Evolutionary conservation across 1,139 yeast species (phyloP).

Genomic region (Debaryomyces udenii): DNA sequence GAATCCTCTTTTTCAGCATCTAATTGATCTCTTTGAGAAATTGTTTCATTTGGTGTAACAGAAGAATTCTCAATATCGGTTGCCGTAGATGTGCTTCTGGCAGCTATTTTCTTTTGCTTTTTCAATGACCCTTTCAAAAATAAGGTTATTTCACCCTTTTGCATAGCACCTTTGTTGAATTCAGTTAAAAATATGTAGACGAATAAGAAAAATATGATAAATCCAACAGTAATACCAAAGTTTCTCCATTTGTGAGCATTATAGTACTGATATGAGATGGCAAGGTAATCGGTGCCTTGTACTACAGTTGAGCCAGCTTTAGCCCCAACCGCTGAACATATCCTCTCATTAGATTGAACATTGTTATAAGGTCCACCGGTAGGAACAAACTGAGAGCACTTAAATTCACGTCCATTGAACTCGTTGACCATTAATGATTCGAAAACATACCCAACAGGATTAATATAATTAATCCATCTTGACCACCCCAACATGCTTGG

Average conservation of each 20-base stretch:
- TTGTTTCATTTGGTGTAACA: neutral
- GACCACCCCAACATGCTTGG: conserved; percentile 66
- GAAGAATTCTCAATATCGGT: conserved; percentile 2
- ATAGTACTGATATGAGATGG: conserved; percentile 47
- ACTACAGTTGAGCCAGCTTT: conserved; percentile 57
- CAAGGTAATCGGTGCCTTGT: conserved; percentile 60
- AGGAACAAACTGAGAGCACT: conserved; percentile 50
- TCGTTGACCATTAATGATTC: conserved; percentile 62
- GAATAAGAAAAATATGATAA: conserved; percentile 53
- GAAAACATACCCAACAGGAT: conserved; percentile 60
- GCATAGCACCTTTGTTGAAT: conserved; percentile 71
- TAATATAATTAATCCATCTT: conserved; percentile 60
- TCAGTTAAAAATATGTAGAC: conserved; percentile 64
- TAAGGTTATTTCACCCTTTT: conserved; percentile 80
- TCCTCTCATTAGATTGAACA: conserved; percentile 33
- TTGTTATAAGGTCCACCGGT: conserved; percentile 53
- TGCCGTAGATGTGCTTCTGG: neutral
- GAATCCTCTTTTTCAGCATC: conserved; percentile 1
- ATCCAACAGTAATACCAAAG: conserved; percentile 69
- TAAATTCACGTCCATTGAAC: conserved; percentile 49
- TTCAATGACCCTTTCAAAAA: conserved; percentile 48
- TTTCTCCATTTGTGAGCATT: conserved; percentile 80
- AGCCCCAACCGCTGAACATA: conserved; percentile 70
- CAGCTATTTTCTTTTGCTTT: conserved; percentile 54
- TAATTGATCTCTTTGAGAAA: conserved; percentile 2